Conservation (phyloP, 2,329 filamentous ascomycete species). For the Ophiocordyceps sinensis region DNA sequence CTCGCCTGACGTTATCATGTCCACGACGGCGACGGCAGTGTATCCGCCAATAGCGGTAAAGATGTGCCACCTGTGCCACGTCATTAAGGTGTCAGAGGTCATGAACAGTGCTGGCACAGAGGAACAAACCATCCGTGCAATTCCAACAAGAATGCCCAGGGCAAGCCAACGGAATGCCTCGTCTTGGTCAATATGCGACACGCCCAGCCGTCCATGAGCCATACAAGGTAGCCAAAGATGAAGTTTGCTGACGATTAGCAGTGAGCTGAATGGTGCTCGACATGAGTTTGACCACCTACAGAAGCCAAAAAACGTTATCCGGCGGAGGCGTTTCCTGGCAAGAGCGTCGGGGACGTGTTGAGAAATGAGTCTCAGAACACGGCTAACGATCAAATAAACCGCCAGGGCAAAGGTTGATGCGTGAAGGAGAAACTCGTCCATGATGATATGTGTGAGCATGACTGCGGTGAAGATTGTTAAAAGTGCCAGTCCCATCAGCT, state of each 20-base stretch:
- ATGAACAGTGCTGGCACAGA: neutral
- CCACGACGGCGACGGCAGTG: slow-evolving; percentile 21
- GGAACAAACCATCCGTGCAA: slow-evolving; percentile 24
- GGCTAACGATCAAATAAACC: slow-evolving; percentile 18
- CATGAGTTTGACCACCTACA: slow-evolving; percentile 2
- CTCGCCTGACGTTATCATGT: slow-evolving; percentile 19
- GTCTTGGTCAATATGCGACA: slow-evolving; percentile 14
- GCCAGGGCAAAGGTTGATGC: slow-evolving; percentile 19
- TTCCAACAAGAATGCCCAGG: slow-evolving; percentile 22
- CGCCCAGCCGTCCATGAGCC: slow-evolving; percentile 22
- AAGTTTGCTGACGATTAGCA: slow-evolving; percentile 14
- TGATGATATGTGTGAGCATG: slow-evolving; percentile 25
- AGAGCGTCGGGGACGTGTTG: slow-evolving; percentile 14
- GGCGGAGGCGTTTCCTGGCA: slow-evolving; percentile 7
- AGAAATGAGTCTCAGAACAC: slow-evolving; percentile 15
- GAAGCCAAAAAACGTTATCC: slow-evolving; percentile 7
- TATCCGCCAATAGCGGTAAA: slow-evolving; percentile 27
- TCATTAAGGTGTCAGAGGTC: neutral
- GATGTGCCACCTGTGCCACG: slow-evolving; percentile 22
- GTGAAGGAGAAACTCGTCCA: slow-evolving; percentile 27
- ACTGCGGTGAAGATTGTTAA: slow-evolving; percentile 14
- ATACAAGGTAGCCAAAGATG: slow-evolving; percentile 21
- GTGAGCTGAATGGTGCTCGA: neutral
- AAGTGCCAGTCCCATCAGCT: slow-evolving; percentile 8
- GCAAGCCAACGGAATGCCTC: slow-evolving; percentile 17